These are phyloP conservation scores for Lolium perenne DNA, from an alignment of 176 grass and related monocot genomes.

Conservation along the genomic window DNA sequence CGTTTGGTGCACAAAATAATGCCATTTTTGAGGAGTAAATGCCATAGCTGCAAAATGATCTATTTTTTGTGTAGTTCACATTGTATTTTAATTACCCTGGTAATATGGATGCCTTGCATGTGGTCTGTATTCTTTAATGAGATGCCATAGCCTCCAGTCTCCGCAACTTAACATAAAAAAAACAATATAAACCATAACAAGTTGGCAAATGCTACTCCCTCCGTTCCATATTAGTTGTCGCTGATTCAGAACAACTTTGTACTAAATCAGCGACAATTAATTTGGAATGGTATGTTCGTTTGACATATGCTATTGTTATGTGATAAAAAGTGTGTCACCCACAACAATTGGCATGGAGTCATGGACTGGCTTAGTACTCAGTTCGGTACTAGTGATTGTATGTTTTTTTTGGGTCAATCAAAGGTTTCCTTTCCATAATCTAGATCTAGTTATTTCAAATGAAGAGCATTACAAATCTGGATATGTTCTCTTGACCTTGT, in stretches of 20 bases:
- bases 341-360: background rate
- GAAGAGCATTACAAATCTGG: background rate
- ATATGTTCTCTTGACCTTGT: background rate
- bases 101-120: too few species aligned
- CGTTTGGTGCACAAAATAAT: background rate
- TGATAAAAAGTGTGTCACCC: background rate
- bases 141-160: background rate
- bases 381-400: background rate
- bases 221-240: too few species aligned
- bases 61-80: background rate
- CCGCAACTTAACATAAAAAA: background rate
- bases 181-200: background rate
- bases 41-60: background rate
- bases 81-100: background rate
- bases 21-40: background rate
- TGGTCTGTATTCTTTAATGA: too few species aligned
- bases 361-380: background rate
- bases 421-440: background rate
- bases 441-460: background rate
- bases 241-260: too few species aligned
- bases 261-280: too few species aligned
- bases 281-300: background rate
- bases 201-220: too few species aligned
- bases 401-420: background rate
- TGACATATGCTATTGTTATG: background rate